A percentile compares a stretch with the other conserved stretches of the same genome.
Evolutionary conservation across 768 basidiomycete genomes (phyloP).

Genomic region (Scleroderma bovista): DNA sequence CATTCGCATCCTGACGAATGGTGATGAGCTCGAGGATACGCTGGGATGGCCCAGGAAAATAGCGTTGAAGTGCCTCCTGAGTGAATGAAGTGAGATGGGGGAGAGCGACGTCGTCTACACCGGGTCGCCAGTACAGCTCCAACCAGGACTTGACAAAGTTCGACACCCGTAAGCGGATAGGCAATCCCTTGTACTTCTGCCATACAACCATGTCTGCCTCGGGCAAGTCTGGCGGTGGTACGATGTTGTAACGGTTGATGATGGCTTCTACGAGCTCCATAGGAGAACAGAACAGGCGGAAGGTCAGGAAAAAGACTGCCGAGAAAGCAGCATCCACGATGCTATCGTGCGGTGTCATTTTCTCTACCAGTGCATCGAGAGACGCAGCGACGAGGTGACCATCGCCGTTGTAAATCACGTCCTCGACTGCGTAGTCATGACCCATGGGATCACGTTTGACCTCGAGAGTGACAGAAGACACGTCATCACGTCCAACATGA

Average conservation of each 20-base stretch:
- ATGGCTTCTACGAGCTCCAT: constrained; percentile 69
- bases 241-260: constrained; percentile 78
- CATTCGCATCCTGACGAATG: constrained; percentile 45
- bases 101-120: constrained; percentile 63
- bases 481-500: constrained; percentile 48
- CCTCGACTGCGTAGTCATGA: constrained; percentile 78
- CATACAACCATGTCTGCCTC: constrained; percentile 64
- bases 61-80: constrained; percentile 49
- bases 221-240: constrained; percentile 52
- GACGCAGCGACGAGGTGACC: constrained; percentile 90
- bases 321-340: constrained; percentile 85
- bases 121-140: constrained; percentile 83
- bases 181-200: constrained; percentile 84
- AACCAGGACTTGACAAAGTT: constrained; percentile 95
- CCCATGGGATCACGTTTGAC: constrained; percentile 36
- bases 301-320: constrained; percentile 91
- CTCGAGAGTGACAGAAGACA: constrained; percentile 42
- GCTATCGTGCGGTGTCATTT: constrained; percentile 93
- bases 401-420: constrained; percentile 87
- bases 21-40: constrained; percentile 66
- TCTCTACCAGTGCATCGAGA: constrained; percentile 85
- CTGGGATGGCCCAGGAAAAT: constrained; percentile 66
- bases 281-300: constrained; percentile 85
- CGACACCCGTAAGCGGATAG: constrained; percentile 84
- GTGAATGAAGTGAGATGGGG: constrained; percentile 55